phyloP scores from a whole-genome alignment of 202 grass and related monocot genomes.

The Eragrostis tef region DNA sequence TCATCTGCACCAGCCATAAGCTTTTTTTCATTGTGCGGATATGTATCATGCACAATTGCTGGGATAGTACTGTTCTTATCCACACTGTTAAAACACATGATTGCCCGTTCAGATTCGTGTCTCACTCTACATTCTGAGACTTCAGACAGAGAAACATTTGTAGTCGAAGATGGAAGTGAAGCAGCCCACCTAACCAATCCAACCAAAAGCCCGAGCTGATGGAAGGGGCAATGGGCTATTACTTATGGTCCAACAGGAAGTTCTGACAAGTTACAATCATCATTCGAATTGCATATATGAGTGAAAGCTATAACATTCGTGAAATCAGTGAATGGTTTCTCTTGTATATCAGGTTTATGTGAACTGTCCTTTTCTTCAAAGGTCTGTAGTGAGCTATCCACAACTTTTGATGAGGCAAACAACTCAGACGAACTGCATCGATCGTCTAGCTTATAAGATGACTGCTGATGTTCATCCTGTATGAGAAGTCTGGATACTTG shows the following conservation, averaged over 20 bases:
- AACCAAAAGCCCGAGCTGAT: too few relatives aligned
- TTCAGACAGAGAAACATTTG: neutral
- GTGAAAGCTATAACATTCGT: neutral
- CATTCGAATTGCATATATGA: constrained; percentile 6
- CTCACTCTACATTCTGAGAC: neutral
- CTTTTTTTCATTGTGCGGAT: constrained; percentile 2
- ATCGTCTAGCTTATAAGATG: neutral
- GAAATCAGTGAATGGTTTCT: constrained; percentile 2
- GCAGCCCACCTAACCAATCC: too few relatives aligned
- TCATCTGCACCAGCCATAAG: constrained; percentile 21
- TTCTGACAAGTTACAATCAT: constrained; percentile 16
- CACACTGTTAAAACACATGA: neutral
- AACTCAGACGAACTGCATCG: neutral
- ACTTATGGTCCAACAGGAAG: too few relatives aligned
- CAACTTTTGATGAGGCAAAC: constrained; percentile 28
- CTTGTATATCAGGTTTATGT: neutral
- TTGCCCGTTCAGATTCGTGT: neutral
- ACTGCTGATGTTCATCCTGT: neutral
- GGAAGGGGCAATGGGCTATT: too few relatives aligned
- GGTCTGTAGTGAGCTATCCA: too few relatives aligned
- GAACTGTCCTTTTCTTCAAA: neutral
- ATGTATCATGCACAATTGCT: constrained; percentile 12
- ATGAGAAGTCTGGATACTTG: neutral
- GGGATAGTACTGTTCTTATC: constrained; percentile 11
- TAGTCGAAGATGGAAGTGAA: neutral